A percentile compares a stretch with the other conserved stretches of the same genome.
phyloP scores from a whole-genome alignment of 1,284 basidiomycete species.

The Fomitopsis pinicola region DNA sequence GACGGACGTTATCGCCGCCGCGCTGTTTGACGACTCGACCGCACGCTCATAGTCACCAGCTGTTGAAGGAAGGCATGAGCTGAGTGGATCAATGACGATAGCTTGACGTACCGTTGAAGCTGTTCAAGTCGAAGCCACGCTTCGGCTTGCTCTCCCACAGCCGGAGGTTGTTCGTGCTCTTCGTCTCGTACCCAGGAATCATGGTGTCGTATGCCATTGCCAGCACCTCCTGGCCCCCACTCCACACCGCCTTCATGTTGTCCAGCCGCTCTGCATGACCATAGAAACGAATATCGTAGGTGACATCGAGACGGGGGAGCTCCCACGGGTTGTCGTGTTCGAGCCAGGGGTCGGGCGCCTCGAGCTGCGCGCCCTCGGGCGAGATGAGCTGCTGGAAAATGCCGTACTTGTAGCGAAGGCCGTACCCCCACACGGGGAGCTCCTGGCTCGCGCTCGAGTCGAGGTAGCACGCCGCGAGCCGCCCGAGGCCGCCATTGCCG shows the following conservation, averaged over 20 bases:
- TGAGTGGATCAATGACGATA: neutral
- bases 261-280: slow-evolving; percentile 70
- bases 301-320: slow-evolving; percentile 80
- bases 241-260: slow-evolving; percentile 71
- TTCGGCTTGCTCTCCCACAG: slow-evolving; percentile 87
- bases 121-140: slow-evolving; percentile 88
- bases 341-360: slow-evolving; percentile 92
- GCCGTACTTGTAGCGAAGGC: slow-evolving; percentile 84
- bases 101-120: slow-evolving; percentile 73
- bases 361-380: slow-evolving; percentile 78
- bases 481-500: slow-evolving; percentile 87
- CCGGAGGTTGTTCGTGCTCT: slow-evolving; percentile 74
- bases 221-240: slow-evolving; percentile 87
- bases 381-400: slow-evolving; percentile 93
- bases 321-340: slow-evolving; percentile 88
- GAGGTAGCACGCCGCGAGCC: slow-evolving; percentile 91
- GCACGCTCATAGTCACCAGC: slow-evolving; percentile 89
- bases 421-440: slow-evolving; percentile 86
- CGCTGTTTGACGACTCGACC: slow-evolving; percentile 81
- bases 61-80: slow-evolving; percentile 18
- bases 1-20: slow-evolving; percentile 87
- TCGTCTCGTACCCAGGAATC: slow-evolving; percentile 82
- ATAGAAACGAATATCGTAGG: slow-evolving; percentile 82
- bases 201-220: slow-evolving; percentile 90
- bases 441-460: slow-evolving; percentile 82